Base-by-base conservation (phyloP, 768 basidiomycete genomes). In the Pleurotus salmoneostramineus region DNA sequence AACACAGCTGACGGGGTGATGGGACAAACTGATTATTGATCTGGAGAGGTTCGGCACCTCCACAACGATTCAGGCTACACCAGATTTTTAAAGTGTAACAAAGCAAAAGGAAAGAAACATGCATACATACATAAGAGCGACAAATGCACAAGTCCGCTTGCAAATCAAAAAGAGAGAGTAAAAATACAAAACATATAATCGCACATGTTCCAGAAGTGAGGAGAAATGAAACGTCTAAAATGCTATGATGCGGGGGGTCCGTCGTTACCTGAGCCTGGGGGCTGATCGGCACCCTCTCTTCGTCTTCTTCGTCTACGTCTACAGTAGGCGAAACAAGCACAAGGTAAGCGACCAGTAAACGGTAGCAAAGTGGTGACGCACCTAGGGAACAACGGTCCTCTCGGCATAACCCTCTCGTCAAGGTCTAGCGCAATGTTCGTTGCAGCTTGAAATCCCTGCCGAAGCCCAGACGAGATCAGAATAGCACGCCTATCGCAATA, bases 391-490 rank as follows among this genome's bases (percentile, higher is more conserved):
- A 93, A 68, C 10, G 92, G 91, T 0, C 94, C 92, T 63, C 87
- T 87, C 6, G 95, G 95, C 95, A 98, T 97, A 32, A 83, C 81
- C 54, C 97, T 82, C 56, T 88, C 87, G 68, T 99, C 97, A 61
- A 99, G 73, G 69, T 99, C 97, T 45, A 97, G 75, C 1, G 96
- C 83, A 56, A 98, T 86, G 70, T 96, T 96, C 6, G 91, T 86
- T 2, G 93, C 92, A 51, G 94, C 88, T 75, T 98, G 95, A 60
- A 98, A 80, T 8, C 85, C 89, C 89, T 93, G 63, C 43, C 44
- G 21, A 27, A 27, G 21, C 21, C 21, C 21, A 27, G 21, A 27
- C 21, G 21, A 27, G 37, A 17, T 31, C 35, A 8, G 46, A 50
- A 51, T 6, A 47, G 34, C 12, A 32, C 33, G 52, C 50, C 8